Conservation (phyloP, 2,329 filamentous ascomycete species). For the Ascosphaera acerosa region DNA sequence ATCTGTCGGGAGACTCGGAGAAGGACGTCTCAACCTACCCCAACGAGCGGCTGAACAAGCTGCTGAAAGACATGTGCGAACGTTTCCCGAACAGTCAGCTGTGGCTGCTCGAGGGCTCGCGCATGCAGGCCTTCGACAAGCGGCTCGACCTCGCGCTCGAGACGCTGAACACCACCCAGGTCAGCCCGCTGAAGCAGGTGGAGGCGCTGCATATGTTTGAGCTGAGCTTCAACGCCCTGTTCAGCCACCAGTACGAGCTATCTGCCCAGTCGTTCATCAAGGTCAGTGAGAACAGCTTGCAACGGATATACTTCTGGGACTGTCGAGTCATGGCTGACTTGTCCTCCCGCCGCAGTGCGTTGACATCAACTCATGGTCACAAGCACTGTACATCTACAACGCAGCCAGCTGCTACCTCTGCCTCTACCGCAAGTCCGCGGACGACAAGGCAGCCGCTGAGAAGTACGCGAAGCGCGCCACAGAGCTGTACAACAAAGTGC, state of each 20-base stretch:
- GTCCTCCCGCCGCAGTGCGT: slow-evolving; percentile 29
- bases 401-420: slow-evolving; percentile 56
- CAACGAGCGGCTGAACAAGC: slow-evolving; percentile 33
- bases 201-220: slow-evolving; percentile 71
- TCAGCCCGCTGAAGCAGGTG: slow-evolving; percentile 65
- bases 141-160: slow-evolving; percentile 41
- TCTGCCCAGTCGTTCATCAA: slow-evolving; percentile 50
- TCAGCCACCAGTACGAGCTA: slow-evolving; percentile 46
- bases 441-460: slow-evolving; percentile 20
- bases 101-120: slow-evolving; percentile 72
- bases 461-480: slow-evolving; percentile 38
- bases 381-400: slow-evolving; percentile 72
- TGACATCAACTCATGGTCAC: slow-evolving; percentile 75
- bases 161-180: slow-evolving; percentile 32
- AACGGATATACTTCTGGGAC: slow-evolving; percentile 1
- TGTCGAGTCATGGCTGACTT: slow-evolving; percentile 1
- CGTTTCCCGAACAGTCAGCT: slow-evolving; percentile 61
- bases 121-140: slow-evolving; percentile 42
- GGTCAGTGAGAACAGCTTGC: slow-evolving; percentile 12
- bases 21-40: slow-evolving; percentile 47
- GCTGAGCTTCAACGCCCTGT: slow-evolving; percentile 52
- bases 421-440: slow-evolving; percentile 35
- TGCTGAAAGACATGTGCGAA: slow-evolving; percentile 47
- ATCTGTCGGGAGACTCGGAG: slow-evolving; percentile 16
- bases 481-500: slow-evolving; percentile 44